Evolutionary conservation across 805 yeast genomes (phyloP).

Genomic region (Hanseniaspora hatyaiensis): DNA sequence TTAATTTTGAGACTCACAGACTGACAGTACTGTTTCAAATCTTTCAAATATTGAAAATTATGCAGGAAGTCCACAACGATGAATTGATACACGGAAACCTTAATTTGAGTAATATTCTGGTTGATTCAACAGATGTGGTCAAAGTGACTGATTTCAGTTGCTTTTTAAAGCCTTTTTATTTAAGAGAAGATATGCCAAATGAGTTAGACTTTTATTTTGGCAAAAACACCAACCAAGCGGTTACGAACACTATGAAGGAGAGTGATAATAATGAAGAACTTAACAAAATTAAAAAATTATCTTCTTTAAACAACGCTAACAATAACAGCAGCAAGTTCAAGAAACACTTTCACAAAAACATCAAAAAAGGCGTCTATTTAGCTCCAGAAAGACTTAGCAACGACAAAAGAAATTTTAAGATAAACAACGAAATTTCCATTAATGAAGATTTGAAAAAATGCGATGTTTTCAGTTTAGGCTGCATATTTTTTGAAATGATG

Average conservation of each 20-base stretch:
- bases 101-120: slow-evolving; percentile 76
- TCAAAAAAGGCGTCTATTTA: slow-evolving; percentile 67
- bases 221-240: background rate
- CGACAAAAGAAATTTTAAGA: slow-evolving; percentile 14
- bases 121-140: slow-evolving; percentile 83
- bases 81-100: slow-evolving; percentile 78
- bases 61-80: slow-evolving; percentile 51
- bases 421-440: slow-evolving; percentile 31
- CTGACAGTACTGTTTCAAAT: slow-evolving; percentile 57
- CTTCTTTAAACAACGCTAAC: too few relatives aligned
- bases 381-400: slow-evolving; percentile 81
- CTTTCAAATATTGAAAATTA: slow-evolving; percentile 60
- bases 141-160: slow-evolving; percentile 72
- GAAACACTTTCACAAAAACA: too few relatives aligned
- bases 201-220: slow-evolving; percentile 82
- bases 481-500: slow-evolving; percentile 74
- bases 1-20: slow-evolving; percentile 78
- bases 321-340: too few relatives aligned
- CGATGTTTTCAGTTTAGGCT: slow-evolving; percentile 75
- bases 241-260: background rate
- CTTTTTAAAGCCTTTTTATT: slow-evolving; percentile 59
- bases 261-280: too few relatives aligned
- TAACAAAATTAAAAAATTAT: too few relatives aligned
- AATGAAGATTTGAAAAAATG: slow-evolving; percentile 35
- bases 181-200: slow-evolving; percentile 90